Percentiles rank a stretch among this genome's conserved stretches.
phyloP scores from a whole-genome alignment of 345 rosid species.

The Lepidium sativum region DNA sequence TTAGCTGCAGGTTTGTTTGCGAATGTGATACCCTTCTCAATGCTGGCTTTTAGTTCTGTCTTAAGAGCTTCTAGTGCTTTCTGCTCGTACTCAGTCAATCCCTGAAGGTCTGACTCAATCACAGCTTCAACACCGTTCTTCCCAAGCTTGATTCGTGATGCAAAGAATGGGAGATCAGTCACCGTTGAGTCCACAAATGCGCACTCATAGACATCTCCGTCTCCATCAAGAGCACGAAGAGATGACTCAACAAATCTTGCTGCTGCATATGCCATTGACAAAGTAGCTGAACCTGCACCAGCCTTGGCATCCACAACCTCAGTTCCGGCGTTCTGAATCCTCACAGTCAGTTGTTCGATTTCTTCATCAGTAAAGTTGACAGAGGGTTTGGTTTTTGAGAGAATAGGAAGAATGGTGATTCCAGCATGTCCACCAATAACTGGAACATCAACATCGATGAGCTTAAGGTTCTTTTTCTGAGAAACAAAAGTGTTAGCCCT shows the following conservation, averaged over 20 bases:
- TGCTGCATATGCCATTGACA: slow-evolving; percentile 96
- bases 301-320: slow-evolving; percentile 98
- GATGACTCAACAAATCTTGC: slow-evolving; percentile 97
- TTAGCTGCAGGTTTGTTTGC: slow-evolving; percentile 47
- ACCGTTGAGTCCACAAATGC: slow-evolving; percentile 63
- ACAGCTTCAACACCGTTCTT: slow-evolving; percentile 75
- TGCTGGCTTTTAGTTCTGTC: slow-evolving; percentile 76
- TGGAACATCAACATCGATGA: slow-evolving; percentile 86
- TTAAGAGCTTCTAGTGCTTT: slow-evolving; percentile 76
- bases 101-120: slow-evolving; percentile 60
- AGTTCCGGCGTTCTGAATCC: slow-evolving; percentile 92
- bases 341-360: slow-evolving; percentile 57
- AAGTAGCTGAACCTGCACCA: slow-evolving; percentile 93
- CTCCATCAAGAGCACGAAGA: slow-evolving; percentile 90
- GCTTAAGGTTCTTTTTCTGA: slow-evolving; percentile 76
- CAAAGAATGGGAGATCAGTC: slow-evolving; percentile 82
- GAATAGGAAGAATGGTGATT: slow-evolving; percentile 76
- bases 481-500: slow-evolving; percentile 92
- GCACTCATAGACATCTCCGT: slow-evolving; percentile 81
- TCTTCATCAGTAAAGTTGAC: slow-evolving; percentile 70
- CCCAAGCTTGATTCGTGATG: slow-evolving; percentile 82
- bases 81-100: slow-evolving; percentile 70
- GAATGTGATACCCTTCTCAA: slow-evolving; percentile 74
- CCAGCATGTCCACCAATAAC: slow-evolving; percentile 98
- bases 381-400: slow-evolving; percentile 72